A percentile compares a stretch with the other conserved stretches of the same genome.
Evolutionary conservation across 2,329 filamentous ascomycete genomes (phyloP).

Genomic region (Cordyceps militaris): DNA sequence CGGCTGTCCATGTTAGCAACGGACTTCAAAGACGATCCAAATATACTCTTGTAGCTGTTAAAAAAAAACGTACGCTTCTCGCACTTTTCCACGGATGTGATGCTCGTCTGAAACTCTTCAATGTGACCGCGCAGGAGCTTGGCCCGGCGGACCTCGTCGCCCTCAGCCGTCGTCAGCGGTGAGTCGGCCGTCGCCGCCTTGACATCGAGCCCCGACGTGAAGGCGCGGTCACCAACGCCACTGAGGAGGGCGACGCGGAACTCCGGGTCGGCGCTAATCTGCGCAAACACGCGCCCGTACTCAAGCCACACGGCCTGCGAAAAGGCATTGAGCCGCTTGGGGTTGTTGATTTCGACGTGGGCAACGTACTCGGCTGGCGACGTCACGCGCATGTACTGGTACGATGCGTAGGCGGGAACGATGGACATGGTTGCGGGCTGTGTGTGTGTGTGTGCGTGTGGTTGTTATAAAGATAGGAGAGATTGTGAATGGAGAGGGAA

Average conservation of each 20-base stretch:
- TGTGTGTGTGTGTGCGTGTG: neutral
- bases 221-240: slow-evolving; percentile 74
- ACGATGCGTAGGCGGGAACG: slow-evolving; percentile 30
- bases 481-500: neutral
- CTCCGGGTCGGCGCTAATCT: slow-evolving; percentile 63
- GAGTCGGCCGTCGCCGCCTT: slow-evolving; percentile 54
- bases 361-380: slow-evolving; percentile 66
- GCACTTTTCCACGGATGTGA: slow-evolving; percentile 72
- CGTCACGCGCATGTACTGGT: slow-evolving; percentile 67
- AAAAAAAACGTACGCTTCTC: slow-evolving; percentile 64
- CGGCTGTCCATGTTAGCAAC: slow-evolving; percentile 43
- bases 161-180: slow-evolving; percentile 29
- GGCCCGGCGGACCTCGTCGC: slow-evolving; percentile 60
- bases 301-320: slow-evolving; percentile 80
- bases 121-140: slow-evolving; percentile 60
- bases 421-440: slow-evolving; percentile 1
- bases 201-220: slow-evolving; percentile 82
- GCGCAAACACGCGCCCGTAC: slow-evolving; percentile 62
- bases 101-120: slow-evolving; percentile 70
- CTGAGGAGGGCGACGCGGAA: slow-evolving; percentile 74
- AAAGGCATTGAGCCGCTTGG: slow-evolving; percentile 84
- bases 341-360: slow-evolving; percentile 88
- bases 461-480: neutral
- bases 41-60: neutral
- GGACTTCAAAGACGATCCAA: too few species aligned